Conservation (phyloP, 75 land plant genomes). For the Picea glauca region DNA sequence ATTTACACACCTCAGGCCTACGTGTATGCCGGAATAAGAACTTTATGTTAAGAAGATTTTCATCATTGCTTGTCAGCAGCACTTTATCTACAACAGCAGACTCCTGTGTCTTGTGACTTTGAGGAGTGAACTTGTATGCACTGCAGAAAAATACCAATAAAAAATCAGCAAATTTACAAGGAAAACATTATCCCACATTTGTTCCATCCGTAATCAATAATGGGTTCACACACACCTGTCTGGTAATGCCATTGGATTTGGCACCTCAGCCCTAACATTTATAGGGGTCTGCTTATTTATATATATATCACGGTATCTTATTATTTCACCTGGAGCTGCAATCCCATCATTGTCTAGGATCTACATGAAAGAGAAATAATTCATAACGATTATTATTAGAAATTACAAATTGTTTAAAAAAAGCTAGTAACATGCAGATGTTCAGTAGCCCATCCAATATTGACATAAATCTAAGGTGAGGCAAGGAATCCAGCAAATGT, state of each 20-base stretch:
- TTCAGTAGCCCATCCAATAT: neutral
- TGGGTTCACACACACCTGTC: conserved; percentile 34
- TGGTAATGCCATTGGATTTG: conserved; percentile 35
- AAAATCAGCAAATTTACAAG: neutral
- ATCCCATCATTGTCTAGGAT: conserved; percentile 90
- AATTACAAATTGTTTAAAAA: too few species aligned
- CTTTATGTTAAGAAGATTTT: conserved; percentile 60
- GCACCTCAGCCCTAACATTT: conserved; percentile 27
- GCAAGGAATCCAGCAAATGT: neutral
- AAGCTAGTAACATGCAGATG: neutral
- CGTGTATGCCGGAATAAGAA: conserved; percentile 85
- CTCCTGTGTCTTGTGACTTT: conserved; percentile 70
- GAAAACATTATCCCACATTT: neutral
- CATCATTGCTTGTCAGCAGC: conserved; percentile 52
- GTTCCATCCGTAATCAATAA: neutral
- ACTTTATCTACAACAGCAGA: conserved; percentile 85
- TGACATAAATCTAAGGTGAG: neutral
- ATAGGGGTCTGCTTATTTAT: conserved; percentile 81
- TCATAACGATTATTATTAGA: neutral
- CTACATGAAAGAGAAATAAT: conserved; percentile 21
- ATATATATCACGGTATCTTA: conserved; percentile 70
- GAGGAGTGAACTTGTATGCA: conserved; percentile 54
- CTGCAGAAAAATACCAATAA: conserved; percentile 29
- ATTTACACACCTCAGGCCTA: conserved; percentile 75
- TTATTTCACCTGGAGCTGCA: conserved; percentile 93